Conservation (phyloP, 1,139 yeast genomes). For the Blastobotrys serpentis region DNA sequence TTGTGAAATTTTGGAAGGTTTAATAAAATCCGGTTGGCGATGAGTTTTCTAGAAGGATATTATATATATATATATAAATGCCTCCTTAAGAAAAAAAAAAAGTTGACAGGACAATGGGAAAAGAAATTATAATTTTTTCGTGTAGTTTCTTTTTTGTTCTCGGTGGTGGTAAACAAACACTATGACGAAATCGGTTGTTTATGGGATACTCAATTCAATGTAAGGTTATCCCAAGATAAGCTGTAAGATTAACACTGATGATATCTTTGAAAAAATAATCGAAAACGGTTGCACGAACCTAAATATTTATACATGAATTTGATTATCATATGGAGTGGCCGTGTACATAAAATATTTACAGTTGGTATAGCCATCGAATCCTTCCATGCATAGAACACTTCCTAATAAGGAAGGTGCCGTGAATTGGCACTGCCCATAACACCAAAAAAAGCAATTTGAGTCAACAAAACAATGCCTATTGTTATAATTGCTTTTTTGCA, state of each 20-base stretch:
- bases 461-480: slow-evolving; percentile 4
- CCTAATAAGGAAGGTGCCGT: slow-evolving; percentile 3
- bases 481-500: neutral
- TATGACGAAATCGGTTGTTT: slow-evolving; percentile 3
- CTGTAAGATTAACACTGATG: neutral
- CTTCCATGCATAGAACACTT: slow-evolving; percentile 11
- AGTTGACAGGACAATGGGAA: slow-evolving; percentile 14
- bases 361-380: slow-evolving; percentile 8
- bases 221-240: neutral
- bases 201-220: neutral
- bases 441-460: slow-evolving; percentile 1
- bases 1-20: neutral
- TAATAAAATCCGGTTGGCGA: neutral
- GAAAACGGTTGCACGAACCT: neutral
- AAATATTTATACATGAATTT: neutral
- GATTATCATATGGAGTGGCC: slow-evolving; percentile 2
- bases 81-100: slow-evolving; percentile 10
- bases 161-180: slow-evolving; percentile 3
- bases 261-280: neutral
- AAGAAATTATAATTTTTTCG: slow-evolving; percentile 6
- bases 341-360: neutral
- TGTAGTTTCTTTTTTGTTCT: slow-evolving; percentile 1
- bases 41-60: slow-evolving; percentile 7
- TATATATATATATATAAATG: slow-evolving; percentile 4
- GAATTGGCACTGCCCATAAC: neutral